Evolutionary conservation across 257 asterid genomes (phyloP), one percentile per base, ranked within the genome.

Genomic region (Salvia miltiorrhiza): DNA sequence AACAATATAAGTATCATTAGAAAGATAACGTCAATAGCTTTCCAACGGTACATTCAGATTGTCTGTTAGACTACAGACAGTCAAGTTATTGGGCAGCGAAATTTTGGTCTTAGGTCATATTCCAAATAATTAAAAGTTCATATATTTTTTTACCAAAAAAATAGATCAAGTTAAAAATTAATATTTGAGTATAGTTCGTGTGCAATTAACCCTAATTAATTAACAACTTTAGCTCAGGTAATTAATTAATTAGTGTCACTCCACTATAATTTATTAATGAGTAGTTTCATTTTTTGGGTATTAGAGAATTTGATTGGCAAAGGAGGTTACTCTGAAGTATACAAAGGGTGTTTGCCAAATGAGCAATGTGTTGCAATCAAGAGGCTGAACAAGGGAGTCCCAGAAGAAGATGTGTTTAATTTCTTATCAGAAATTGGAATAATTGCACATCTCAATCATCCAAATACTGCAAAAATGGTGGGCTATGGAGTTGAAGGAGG

Each of bases 401-500:
- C 70, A 4, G 93, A 80, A 37, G 89, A 88, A 50, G 79, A 79
- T 54, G 69, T 70, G 26, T 57, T 75, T 10, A 78, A 49, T 64
- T 88, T 86, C 75, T 63, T 88, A 33, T 83, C 86, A 3, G 96
- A 88, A 73, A 68, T 88, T 58, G 96, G 96, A 30, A 86, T 84
- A 12, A 84, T 88, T 50, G 96, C 93, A 35, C 96, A 88, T 56
- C 81, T 88, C 16, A 67, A 84, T 61, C 96, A 88, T 83, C 91
- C 84, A 8, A 88, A 88, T 59, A 86, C 89, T 24, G 90, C 93
- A 11, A 86, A 77, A 77, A 76, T 88, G 93, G 56, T 88, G 73
- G 96, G 93, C 24, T 88, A 86, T 75, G 96, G 93, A 48, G 88
- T 83, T 62, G 91, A 88, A 70, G 91, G 96, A 60, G 93, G 96